Conservation (phyloP, 495 filamentous ascomycete species). For the Pyronema domesticum region DNA sequence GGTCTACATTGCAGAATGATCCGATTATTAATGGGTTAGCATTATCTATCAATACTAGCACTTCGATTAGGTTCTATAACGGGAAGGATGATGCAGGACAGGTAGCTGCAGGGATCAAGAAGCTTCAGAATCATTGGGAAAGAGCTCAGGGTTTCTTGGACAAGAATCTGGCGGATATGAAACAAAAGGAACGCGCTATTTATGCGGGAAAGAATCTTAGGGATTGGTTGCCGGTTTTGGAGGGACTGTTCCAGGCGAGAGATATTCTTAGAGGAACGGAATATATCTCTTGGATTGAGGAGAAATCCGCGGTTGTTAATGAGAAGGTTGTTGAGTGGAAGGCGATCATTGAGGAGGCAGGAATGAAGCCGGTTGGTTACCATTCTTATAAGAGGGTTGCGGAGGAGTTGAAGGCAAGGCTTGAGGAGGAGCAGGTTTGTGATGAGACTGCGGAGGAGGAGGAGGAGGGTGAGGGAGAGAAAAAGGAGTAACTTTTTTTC, state of each 20-base stretch:
- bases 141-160: slow-evolving; percentile 3
- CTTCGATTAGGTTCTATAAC: slow-evolving; percentile 8
- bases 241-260: slow-evolving; percentile 16
- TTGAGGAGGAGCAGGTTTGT: too few species aligned
- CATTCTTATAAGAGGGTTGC: not conserved
- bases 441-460: too few species aligned
- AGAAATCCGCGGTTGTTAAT: slow-evolving; percentile 15
- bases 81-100: slow-evolving; percentile 1
- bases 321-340: slow-evolving; percentile 23
- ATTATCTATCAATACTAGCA: slow-evolving; percentile 10
- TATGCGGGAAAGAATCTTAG: not conserved
- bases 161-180: not conserved
- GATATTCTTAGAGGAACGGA: slow-evolving; percentile 11
- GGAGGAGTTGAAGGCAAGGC: not conserved
- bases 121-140: slow-evolving; percentile 4
- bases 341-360: slow-evolving; percentile 5
- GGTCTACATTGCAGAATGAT: slow-evolving; percentile 8
- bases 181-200: not conserved
- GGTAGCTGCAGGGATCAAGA: not conserved
- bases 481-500: too few species aligned
- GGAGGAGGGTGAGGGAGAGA: too few species aligned
- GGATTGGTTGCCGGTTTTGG: slow-evolving; percentile 16
- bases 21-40: slow-evolving; percentile 10
- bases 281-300: slow-evolving; percentile 13
- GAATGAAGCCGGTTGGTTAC: not conserved